These are phyloP conservation scores for Colletotrichum sp. DNA, from an alignment of 2,329 filamentous ascomycete species.

Conservation along the genomic window DNA sequence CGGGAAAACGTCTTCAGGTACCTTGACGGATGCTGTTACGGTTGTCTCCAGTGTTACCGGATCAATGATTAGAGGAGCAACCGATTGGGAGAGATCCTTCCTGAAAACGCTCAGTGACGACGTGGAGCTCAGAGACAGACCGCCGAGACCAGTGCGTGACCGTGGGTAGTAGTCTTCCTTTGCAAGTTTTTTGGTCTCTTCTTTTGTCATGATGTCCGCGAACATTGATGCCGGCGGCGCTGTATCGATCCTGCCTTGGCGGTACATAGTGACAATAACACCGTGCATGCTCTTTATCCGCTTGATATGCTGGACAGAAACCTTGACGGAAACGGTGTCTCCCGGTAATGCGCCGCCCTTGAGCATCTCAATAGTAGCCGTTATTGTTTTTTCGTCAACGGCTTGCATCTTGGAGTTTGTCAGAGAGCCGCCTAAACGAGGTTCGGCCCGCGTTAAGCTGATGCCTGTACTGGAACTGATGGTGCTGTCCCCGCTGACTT, in stretches of 20 bases:
- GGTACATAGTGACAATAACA: slow-evolving; percentile 90
- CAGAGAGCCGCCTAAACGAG: slow-evolving; percentile 34
- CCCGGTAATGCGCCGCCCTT: slow-evolving; percentile 87
- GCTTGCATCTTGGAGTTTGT: slow-evolving; percentile 48
- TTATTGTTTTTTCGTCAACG: slow-evolving; percentile 79
- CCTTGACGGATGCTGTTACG: slow-evolving; percentile 81
- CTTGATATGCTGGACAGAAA: slow-evolving; percentile 88
- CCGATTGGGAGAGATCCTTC: slow-evolving; percentile 90
- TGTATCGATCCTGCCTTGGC: slow-evolving; percentile 89
- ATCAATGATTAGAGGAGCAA: slow-evolving; percentile 87
- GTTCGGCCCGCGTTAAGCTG: slow-evolving; percentile 42
- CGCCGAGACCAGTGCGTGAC: slow-evolving; percentile 84
- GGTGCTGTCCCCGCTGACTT: slow-evolving; percentile 73
- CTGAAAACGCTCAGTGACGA: slow-evolving; percentile 92
- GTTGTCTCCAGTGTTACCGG: slow-evolving; percentile 78
- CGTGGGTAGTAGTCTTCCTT: slow-evolving; percentile 88
- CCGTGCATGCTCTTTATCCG: slow-evolving; percentile 89
- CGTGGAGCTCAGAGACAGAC: slow-evolving; percentile 84
- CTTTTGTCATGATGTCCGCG: slow-evolving; percentile 58
- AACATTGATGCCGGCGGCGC: slow-evolving; percentile 60
- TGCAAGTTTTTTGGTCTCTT: slow-evolving; percentile 70
- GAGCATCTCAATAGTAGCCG: slow-evolving; percentile 81
- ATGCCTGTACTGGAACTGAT: slow-evolving; percentile 70
- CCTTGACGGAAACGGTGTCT: slow-evolving; percentile 79
- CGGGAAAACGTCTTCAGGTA: slow-evolving; percentile 91